Percentiles rank a stretch among this genome's conserved stretches.
Evolutionary conservation across 2,329 filamentous ascomycete species (phyloP).

Genomic region (Neurospora sp.): DNA sequence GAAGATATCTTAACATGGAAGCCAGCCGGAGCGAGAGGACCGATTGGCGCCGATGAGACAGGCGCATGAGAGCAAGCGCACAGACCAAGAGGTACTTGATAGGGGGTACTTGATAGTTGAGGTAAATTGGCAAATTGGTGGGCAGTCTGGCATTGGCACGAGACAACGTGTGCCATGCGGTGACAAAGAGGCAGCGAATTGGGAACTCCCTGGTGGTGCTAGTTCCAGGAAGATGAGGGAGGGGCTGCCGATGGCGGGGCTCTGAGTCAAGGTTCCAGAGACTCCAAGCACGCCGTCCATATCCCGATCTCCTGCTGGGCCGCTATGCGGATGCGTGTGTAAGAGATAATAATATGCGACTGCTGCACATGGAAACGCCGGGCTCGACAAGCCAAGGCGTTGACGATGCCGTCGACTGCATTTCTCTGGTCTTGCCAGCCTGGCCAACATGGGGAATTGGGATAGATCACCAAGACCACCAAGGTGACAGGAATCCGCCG

Average conservation of each 20-base stretch:
- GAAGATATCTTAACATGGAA: background rate
- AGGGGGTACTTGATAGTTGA: background rate
- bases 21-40: background rate
- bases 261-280: background rate
- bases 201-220: background rate
- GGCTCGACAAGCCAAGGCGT: background rate
- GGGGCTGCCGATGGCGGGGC: background rate
- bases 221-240: background rate
- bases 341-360: background rate
- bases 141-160: background rate
- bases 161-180: conserved; percentile 6
- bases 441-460: background rate
- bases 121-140: background rate
- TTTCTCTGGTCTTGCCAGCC: background rate
- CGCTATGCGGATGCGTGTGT: background rate
- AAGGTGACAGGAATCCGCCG: background rate
- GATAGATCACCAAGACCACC: background rate
- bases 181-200: background rate
- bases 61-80: background rate
- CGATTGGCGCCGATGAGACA: background rate
- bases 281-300: background rate
- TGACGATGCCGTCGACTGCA: background rate
- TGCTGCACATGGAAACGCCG: background rate
- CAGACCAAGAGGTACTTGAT: background rate
- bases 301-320: background rate